phyloP scores from a whole-genome alignment of 2,329 filamentous ascomycete genomes.

The Diaporthe batatas region DNA sequence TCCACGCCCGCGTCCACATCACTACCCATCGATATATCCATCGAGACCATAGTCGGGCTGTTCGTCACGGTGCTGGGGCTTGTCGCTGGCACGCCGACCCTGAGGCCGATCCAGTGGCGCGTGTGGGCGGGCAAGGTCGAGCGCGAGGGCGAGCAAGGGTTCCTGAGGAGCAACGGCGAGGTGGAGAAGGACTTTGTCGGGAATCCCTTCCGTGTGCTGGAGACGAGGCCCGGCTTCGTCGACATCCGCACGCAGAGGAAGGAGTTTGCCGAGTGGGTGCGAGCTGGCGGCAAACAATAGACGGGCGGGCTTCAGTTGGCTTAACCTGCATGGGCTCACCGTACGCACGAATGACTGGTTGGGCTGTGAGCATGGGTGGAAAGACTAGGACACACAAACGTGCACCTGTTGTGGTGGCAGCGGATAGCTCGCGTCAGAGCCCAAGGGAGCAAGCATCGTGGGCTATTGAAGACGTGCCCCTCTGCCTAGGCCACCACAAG shows the following conservation, averaged over 20 bases:
- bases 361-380: neutral
- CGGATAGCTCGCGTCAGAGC: neutral
- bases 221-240: conserved; percentile 86
- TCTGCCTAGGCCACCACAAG: neutral
- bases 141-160: conserved; percentile 75
- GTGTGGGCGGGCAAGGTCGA: conserved; percentile 89
- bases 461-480: neutral
- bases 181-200: conserved; percentile 78
- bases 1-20: conserved; percentile 59
- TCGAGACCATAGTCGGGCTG: conserved; percentile 87
- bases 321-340: neutral
- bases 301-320: neutral
- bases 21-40: conserved; percentile 86
- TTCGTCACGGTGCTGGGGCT: conserved; percentile 86
- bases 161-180: conserved; percentile 70
- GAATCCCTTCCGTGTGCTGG: conserved; percentile 84
- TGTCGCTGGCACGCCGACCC: conserved; percentile 79
- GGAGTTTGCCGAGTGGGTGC: conserved; percentile 84
- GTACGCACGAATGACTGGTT: neutral
- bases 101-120: conserved; percentile 88
- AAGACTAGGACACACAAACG: neutral
- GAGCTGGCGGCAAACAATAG: conserved; percentile 48
- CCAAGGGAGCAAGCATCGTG: neutral
- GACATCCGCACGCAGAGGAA: conserved; percentile 86
- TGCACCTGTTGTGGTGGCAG: neutral